Percentiles rank a stretch among this genome's conserved stretches.
phyloP scores from a whole-genome alignment of 2,329 filamentous ascomycete genomes.

The Chaetothyriales sp. region DNA sequence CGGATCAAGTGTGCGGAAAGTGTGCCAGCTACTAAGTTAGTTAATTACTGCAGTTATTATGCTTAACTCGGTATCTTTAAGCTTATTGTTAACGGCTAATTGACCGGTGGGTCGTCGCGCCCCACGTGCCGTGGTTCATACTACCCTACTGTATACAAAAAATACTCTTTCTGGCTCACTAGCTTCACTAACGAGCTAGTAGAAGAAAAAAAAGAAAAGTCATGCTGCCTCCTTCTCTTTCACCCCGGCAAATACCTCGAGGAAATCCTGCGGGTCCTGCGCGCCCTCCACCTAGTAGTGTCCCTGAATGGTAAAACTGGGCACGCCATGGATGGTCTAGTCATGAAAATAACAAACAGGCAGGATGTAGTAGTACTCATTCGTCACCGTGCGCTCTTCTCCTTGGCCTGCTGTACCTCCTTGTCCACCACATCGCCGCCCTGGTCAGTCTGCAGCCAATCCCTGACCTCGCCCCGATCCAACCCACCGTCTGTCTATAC shows the following conservation, averaged over 20 bases:
- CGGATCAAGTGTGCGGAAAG: background rate
- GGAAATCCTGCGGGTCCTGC: slow-evolving; percentile 54
- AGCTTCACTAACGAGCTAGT: no score
- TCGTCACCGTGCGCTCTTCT: no score
- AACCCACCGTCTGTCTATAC: slow-evolving; percentile 32
- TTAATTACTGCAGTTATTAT: no score
- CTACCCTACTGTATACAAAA: no score
- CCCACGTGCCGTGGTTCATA: no score
- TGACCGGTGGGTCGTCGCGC: no score
- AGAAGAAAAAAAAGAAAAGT: background rate
- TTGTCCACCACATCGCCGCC: slow-evolving; percentile 46
- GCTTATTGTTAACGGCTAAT: no score
- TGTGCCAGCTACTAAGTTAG: no score
- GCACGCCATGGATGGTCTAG: slow-evolving; percentile 60
- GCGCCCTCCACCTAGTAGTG: slow-evolving; percentile 54
- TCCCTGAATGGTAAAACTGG: slow-evolving; percentile 57
- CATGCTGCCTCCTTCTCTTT: slow-evolving; percentile 29
- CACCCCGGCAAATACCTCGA: slow-evolving; percentile 51
- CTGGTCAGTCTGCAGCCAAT: slow-evolving; percentile 40
- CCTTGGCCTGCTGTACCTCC: slow-evolving; percentile 39
- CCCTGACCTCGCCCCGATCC: slow-evolving; percentile 28
- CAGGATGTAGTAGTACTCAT: no score
- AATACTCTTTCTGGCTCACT: no score
- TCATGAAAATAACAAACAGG: no score
- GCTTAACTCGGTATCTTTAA: no score